Percentiles rank a stretch among this genome's conserved stretches.
These are phyloP conservation scores for Alloascoidea africana DNA, from an alignment of 805 yeast species.

Conservation along the genomic window DNA sequence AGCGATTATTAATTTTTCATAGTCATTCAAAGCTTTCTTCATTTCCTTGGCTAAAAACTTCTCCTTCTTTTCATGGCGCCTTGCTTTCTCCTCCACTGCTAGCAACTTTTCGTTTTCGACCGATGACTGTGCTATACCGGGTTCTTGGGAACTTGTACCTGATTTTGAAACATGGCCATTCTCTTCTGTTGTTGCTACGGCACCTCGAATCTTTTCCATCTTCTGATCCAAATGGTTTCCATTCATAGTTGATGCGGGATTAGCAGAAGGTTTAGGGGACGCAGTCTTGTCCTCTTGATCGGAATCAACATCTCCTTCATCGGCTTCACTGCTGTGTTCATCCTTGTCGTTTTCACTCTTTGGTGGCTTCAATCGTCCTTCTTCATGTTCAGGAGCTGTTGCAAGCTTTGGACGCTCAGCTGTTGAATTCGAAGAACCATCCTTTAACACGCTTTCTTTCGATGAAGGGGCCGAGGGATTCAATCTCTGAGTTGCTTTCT, in stretches of 20 bases:
- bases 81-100: conserved; percentile 1
- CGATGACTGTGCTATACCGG: neutral
- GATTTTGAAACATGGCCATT: neutral
- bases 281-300: neutral
- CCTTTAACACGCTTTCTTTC: conserved; percentile 20
- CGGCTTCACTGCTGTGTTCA: neutral
- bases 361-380: neutral
- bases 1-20: conserved; percentile 48
- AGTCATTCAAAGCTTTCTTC: conserved; percentile 45
- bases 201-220: no score
- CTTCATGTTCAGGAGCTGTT: conserved; percentile 1
- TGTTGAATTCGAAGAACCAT: conserved; percentile 3
- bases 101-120: neutral
- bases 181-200: neutral
- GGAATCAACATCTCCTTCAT: neutral
- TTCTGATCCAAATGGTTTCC: no score
- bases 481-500: conserved; percentile 27
- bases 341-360: neutral
- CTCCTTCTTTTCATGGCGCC: conserved; percentile 3
- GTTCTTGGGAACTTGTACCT: neutral
- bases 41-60: conserved; percentile 7
- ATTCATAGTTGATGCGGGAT: neutral
- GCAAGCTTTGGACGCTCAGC: neutral
- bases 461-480: conserved; percentile 7
- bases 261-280: neutral